Percentiles rank a stretch among this genome's conserved stretches.
Evolutionary conservation across 257 asterid genomes (phyloP).

Genomic region (Anisodus acutangulus): DNA sequence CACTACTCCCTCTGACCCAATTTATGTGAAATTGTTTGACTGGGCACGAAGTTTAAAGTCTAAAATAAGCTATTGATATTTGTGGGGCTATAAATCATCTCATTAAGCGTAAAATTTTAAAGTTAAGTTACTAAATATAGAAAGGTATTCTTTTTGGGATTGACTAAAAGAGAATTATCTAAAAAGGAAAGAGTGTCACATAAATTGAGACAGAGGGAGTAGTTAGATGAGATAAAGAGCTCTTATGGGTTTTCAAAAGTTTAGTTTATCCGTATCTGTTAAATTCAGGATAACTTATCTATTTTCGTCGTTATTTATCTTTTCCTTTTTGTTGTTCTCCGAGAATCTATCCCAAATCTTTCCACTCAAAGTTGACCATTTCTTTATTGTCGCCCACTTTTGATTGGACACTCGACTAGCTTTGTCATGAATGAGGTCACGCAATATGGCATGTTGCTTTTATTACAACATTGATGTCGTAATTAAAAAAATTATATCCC

Average conservation of each 20-base stretch:
- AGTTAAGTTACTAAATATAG: too few species aligned
- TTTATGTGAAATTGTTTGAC: too few species aligned
- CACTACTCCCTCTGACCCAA: background rate
- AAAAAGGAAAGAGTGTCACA: too few species aligned
- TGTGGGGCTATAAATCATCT: too few species aligned
- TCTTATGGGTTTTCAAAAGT: background rate
- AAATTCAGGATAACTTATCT: background rate
- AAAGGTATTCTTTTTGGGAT: too few species aligned
- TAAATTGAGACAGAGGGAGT: too few species aligned
- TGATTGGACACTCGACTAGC: conserved; percentile 14
- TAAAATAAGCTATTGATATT: too few species aligned
- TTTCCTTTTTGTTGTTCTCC: conserved; percentile 12
- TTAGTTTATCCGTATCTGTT: background rate
- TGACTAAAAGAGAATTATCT: too few species aligned
- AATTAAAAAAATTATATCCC: background rate
- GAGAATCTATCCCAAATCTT: background rate
- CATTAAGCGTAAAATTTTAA: too few species aligned
- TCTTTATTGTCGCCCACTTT: background rate
- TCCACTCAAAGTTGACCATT: conserved; percentile 15
- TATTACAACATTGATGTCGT: background rate
- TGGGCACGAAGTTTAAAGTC: too few species aligned
- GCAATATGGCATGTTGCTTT: background rate
- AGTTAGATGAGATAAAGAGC: background rate
- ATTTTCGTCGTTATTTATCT: background rate
- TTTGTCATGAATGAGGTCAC: conserved; percentile 10